phyloP scores from a whole-genome alignment of 352 stramenopile species.

The Bremia lactucae region DNA sequence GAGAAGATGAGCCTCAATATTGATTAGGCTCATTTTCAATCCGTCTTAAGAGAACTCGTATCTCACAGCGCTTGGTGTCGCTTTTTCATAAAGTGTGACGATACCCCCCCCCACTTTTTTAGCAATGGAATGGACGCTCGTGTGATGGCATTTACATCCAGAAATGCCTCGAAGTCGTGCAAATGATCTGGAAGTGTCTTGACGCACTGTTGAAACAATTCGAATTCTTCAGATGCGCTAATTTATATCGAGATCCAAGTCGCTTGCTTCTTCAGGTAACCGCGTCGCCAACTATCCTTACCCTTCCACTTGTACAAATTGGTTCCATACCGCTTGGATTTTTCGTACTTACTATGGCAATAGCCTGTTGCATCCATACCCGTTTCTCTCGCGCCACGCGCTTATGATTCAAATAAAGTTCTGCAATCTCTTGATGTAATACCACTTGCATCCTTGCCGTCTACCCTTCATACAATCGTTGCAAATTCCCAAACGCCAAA shows the following conservation, averaged over 20 bases:
- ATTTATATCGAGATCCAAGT: slow-evolving; percentile 79
- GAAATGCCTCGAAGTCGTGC: slow-evolving; percentile 16
- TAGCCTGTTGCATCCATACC: slow-evolving; percentile 38
- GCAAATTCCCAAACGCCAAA: slow-evolving; percentile 55
- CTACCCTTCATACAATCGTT: slow-evolving; percentile 74
- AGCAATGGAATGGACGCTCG: slow-evolving; percentile 64
- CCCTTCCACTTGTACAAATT: slow-evolving; percentile 35
- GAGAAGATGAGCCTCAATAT: slow-evolving; percentile 32
- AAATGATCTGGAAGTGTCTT: slow-evolving; percentile 19
- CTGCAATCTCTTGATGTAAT: slow-evolving; percentile 66
- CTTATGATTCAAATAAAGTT: slow-evolving; percentile 41
- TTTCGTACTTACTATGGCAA: slow-evolving; percentile 33
- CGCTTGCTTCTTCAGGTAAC: slow-evolving; percentile 50
- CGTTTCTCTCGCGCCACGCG: slow-evolving; percentile 24
- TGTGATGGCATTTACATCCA: slow-evolving; percentile 58
- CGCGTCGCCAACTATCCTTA: slow-evolving; percentile 70
- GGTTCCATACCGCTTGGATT: slow-evolving; percentile 43
- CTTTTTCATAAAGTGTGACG: slow-evolving; percentile 11
- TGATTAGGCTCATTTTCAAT: slow-evolving; percentile 81
- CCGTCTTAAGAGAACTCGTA: slow-evolving; percentile 53
- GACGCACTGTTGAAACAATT: slow-evolving; percentile 49
- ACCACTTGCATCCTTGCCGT: slow-evolving; percentile 67
- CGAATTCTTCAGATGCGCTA: slow-evolving; percentile 35
- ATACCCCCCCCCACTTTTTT: slow-evolving; percentile 62
- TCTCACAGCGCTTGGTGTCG: not conserved